Evolutionary conservation across 2,329 filamentous ascomycete species (phyloP), one percentile per base, ranked within the genome.

Genomic region (Fusarium verticillioides): DNA sequence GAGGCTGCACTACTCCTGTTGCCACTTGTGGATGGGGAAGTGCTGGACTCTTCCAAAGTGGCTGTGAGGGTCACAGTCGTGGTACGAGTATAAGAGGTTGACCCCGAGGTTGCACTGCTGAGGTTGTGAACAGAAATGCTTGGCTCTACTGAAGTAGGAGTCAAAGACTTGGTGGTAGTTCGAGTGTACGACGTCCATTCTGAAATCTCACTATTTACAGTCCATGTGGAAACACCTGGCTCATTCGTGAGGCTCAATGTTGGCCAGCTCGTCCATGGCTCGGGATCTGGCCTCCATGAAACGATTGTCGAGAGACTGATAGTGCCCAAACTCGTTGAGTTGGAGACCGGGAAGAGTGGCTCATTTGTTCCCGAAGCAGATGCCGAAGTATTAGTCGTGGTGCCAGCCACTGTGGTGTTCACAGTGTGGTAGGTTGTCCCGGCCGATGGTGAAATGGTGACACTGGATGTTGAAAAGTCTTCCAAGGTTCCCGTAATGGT

Each of bases 1-100:
- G 59, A 42, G 13, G 65, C 43, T 36, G 67, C 37, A 61, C 23
- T 16, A 65, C 49, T 78, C 8, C 67, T 60, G 56, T 78, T 78
- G 40, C 60, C 57, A 28, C 36, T 36, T 16, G 56, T 36, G 36
- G 36, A 46, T 13, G 46, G 47, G 23, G 66, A 77, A 7, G 68
- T 72, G 21, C 50, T 66, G 15, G 73, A 68, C 15, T 54, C 26
- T 26, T 43, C n/a, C 34, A 59, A 34, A 39, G 56, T 54, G 36
- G 61, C 47, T 18, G 46, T 61, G 23, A 67, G 50, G 6, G 63
- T 60, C 21, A 70, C n/a, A 13, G 63, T 69, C 18, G 67, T 65
- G 34, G 65, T 65, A 34, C 46, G 30, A 16, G 68, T 60, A 36
- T 60, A 63, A 15, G 57, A 66, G 12, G 67, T 73, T n/a, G 65